phyloP scores from a whole-genome alignment of 169 alveolate species.

The Sarcocystis neurona region DNA sequence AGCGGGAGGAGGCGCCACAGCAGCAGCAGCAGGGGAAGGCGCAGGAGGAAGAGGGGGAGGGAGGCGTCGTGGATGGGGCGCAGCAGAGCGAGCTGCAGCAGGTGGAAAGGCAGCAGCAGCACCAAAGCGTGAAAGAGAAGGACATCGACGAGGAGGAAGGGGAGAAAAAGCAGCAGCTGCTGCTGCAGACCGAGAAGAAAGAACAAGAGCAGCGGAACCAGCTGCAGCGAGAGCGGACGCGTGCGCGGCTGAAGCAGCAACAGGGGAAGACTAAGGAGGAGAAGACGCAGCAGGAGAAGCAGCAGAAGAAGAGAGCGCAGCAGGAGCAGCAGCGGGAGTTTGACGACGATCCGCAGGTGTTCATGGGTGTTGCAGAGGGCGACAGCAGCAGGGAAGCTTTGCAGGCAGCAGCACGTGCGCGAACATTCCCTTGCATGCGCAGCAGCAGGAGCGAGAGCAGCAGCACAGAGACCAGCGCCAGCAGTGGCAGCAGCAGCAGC shows the following conservation, averaged over 20 bases:
- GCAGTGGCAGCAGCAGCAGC: too few species aligned
- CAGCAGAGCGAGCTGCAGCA: slow-evolving; percentile 23
- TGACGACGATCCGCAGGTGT: too few species aligned
- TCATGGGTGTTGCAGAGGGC: slow-evolving; percentile 7
- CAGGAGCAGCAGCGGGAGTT: too few species aligned
- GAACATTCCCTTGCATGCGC: too few species aligned
- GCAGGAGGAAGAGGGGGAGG: background rate
- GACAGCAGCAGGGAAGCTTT: background rate
- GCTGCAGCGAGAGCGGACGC: background rate
- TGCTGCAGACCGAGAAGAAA: background rate
- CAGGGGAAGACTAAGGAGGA: too few species aligned
- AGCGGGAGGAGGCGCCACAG: background rate
- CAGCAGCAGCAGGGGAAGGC: background rate
- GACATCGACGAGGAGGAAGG: background rate
- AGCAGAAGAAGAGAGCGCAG: too few species aligned
- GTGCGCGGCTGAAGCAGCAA: background rate
- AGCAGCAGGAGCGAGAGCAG: too few species aligned
- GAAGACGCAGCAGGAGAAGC: too few species aligned
- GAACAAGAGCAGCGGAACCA: background rate
- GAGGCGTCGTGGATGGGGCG: background rate
- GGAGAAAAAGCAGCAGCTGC: too few species aligned
- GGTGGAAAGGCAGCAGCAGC: background rate
- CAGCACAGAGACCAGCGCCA: too few species aligned
- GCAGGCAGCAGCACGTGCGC: too few species aligned
- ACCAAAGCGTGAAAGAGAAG: background rate